Evolutionary conservation across 164 flowering plant species (phyloP).

Genomic region (Magnolia sinica): DNA sequence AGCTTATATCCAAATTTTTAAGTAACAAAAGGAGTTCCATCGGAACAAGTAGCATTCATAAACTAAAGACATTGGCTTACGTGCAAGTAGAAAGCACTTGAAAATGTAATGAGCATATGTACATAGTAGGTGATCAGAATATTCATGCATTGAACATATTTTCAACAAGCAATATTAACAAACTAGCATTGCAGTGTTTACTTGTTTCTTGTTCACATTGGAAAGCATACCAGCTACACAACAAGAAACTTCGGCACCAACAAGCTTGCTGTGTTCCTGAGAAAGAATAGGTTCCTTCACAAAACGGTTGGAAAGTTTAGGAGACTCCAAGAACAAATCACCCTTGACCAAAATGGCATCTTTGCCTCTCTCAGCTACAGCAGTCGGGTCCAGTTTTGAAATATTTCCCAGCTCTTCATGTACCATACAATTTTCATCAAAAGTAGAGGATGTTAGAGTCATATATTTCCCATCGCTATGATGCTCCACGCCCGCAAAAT

Average conservation of each 20-base stretch:
- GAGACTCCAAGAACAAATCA: conserved; percentile 19
- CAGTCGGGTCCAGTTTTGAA: conserved; percentile 15
- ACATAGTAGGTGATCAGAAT: neutral
- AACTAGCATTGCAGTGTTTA: conserved; percentile 18
- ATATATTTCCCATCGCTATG: conserved; percentile 3
- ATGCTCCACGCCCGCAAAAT: neutral
- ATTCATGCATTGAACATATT: neutral
- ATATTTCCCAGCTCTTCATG: conserved; percentile 13
- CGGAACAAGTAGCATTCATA: no score
- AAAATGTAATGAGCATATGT: neutral
- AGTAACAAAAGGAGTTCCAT: no score
- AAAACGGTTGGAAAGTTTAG: conserved; percentile 8
- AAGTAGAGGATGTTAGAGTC: conserved; percentile 10
- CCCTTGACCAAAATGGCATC: conserved; percentile 12
- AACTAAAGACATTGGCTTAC: no score
- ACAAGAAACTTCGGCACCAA: conserved; percentile 13
- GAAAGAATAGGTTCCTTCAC: conserved; percentile 6
- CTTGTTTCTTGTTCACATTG: conserved; percentile 28
- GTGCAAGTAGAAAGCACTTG: neutral
- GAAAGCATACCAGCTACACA: conserved; percentile 7
- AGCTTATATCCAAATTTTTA: no score
- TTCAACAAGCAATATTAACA: neutral
- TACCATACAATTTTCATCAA: conserved; percentile 14
- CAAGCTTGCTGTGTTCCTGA: conserved; percentile 17
- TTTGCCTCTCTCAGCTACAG: conserved; percentile 14